phyloP scores from a whole-genome alignment of 108 stramenopile genomes.

The Cyclotella atomus region DNA sequence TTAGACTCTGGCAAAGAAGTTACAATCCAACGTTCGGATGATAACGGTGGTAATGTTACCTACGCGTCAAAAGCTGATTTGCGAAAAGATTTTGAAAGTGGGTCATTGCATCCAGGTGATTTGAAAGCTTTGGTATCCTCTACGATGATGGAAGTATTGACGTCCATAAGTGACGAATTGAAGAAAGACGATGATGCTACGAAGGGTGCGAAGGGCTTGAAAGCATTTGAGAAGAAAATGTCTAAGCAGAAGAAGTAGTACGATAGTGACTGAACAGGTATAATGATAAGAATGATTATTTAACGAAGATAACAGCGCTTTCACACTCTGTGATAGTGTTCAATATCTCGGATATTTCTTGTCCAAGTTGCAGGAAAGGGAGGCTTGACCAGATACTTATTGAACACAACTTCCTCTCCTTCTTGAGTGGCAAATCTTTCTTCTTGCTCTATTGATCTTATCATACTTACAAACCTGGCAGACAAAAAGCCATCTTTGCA shows the following conservation, averaged over 20 bases:
- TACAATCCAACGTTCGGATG: slow-evolving; percentile 67
- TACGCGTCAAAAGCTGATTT: slow-evolving; percentile 80
- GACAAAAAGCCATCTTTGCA: slow-evolving; percentile 75
- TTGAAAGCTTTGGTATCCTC: slow-evolving; percentile 85
- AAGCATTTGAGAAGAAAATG: slow-evolving; percentile 83
- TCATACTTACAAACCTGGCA: slow-evolving; percentile 31
- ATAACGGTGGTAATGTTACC: slow-evolving; percentile 87
- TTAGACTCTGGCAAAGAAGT: slow-evolving; percentile 58
- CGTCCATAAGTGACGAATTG: slow-evolving; percentile 87
- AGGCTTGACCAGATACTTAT: not conserved
- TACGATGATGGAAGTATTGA: slow-evolving; percentile 82
- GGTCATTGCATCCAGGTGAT: slow-evolving; percentile 95
- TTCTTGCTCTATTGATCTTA: not conserved
- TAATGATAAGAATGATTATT: too few relatives aligned
- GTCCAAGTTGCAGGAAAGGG: slow-evolving; percentile 17
- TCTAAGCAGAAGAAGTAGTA: slow-evolving; percentile 77
- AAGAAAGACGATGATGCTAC: slow-evolving; percentile 78
- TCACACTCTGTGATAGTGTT: not conserved
- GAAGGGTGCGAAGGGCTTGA: slow-evolving; percentile 87
- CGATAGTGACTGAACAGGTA: too few relatives aligned
- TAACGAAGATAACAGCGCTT: too few relatives aligned
- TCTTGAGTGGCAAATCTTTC: not conserved
- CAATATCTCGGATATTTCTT: slow-evolving; percentile 8
- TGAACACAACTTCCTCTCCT: not conserved
- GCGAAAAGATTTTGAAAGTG: slow-evolving; percentile 81